Percentiles rank a stretch among this genome's conserved stretches.
These are phyloP conservation scores for Phytophthora litchii DNA, from an alignment of 352 stramenopile species.

Conservation along the genomic window DNA sequence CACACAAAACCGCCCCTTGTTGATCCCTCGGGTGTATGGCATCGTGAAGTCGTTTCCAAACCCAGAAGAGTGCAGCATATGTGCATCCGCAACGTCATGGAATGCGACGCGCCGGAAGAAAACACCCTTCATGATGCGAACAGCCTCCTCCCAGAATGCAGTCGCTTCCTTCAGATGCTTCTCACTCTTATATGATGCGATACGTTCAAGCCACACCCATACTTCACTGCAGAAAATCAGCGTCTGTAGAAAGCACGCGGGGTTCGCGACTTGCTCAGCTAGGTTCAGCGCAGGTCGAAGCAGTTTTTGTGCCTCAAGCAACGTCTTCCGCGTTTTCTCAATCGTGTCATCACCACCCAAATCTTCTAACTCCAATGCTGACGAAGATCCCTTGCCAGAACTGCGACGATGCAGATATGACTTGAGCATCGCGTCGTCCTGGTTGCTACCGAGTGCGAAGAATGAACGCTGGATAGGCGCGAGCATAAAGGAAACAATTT, in stretches of 20 bases:
- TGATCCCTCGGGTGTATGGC: constrained; percentile 24
- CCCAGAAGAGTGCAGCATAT: constrained; percentile 33
- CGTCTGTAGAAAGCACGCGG: constrained; percentile 57
- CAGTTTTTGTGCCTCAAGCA: constrained; percentile 73
- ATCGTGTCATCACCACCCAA: constrained; percentile 54
- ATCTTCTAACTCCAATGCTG: constrained; percentile 28
- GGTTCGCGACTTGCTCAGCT: constrained; percentile 72
- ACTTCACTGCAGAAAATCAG: constrained; percentile 69
- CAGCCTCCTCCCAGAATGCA: constrained; percentile 82
- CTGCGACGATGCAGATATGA: constrained; percentile 37
- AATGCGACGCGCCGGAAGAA: constrained; percentile 83
- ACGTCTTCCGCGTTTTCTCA: constrained; percentile 61
- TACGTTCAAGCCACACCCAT: constrained; percentile 81
- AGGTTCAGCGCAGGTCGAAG: constrained; percentile 64
- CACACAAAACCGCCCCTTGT: constrained; percentile 62
- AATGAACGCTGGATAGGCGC: constrained; percentile 73
- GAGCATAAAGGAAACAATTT: constrained; percentile 68
- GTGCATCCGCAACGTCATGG: constrained; percentile 46
- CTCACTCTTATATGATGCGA: constrained; percentile 80
- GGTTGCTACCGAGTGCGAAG: constrained; percentile 70
- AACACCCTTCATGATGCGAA: constrained; percentile 74
- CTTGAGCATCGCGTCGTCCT: constrained; percentile 73
- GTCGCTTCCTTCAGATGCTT: constrained; percentile 77
- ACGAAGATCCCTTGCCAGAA: constrained; percentile 31
- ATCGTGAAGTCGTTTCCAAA: constrained; percentile 39